Evolutionary conservation across 192 early-diverging fungal species (phyloP), one percentile per base, ranked within the genome.

Genomic region (Haplosporangium gracile): DNA sequence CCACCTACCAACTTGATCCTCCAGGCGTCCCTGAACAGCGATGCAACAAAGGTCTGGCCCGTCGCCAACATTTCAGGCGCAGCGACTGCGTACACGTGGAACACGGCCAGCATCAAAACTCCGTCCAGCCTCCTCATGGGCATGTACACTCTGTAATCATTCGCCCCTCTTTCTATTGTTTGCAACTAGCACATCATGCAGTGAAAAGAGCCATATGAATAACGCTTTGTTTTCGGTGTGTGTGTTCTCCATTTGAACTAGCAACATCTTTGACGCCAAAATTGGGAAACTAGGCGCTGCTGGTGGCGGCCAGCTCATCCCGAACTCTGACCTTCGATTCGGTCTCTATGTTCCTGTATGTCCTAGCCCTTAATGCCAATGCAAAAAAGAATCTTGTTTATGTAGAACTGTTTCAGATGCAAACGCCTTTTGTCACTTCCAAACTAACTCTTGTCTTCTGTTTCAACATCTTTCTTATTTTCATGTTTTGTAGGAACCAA

Each of bases 11-110:
- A 69, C 38, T n/a, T 79, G 47, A 76, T 74, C 2, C 29, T 85
- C 16, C 75, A 85, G 3, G 36, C 49, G 22, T 57, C 42, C 36
- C 26, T 79, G 60, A 72, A 26, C 15, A 40, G 70, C 5, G 75
- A 77, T 53, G 32, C 74, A 20, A 72, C 36, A 32, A 55, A 39
- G 36, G 18, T 77, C 9, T 85, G 78, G 83, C 55, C 72, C 16
- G 55, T 80, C 13, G 78, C 78, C 16, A 85, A 80, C 16, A 53
- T 85, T 8, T 68, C 78, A 1, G 78, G 83, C 18, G n/a, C 78
- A 8, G 18, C 82, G 18, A 75, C 82, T 2, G 38, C 45, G 22
- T 72, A 71, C 65, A 16, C 45, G 5, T 83, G 82, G 82, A 53
- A 79, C 47, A 68, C 82, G 3, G 43, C 20, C 16, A 34, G 15